Conservation (phyloP, 495 filamentous ascomycete species). For the Penicillium fimorum region DNA sequence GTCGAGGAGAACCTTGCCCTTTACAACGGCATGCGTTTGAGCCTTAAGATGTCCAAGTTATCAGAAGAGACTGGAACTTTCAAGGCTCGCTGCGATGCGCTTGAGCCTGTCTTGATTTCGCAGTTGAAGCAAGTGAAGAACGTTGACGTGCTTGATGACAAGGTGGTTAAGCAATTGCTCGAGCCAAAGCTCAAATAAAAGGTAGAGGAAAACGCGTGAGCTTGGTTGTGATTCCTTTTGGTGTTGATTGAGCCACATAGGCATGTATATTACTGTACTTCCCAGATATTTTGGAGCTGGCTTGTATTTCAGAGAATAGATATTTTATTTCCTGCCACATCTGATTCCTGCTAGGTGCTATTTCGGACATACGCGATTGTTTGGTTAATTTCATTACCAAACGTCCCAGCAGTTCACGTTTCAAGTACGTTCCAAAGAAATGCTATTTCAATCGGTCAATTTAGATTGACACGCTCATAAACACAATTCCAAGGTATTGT, state of each 20-base stretch:
- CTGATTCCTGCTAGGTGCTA: conserved; percentile 5
- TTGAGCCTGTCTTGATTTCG: conserved; percentile 6
- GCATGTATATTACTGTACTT: conserved; percentile 29
- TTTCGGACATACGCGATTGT: conserved; percentile 5
- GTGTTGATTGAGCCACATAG: conserved; percentile 11
- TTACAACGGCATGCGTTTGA: conserved; percentile 34
- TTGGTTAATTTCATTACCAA: not conserved
- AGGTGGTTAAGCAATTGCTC: not conserved
- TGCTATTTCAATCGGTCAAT: not conserved
- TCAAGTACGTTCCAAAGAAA: not conserved
- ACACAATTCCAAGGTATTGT: conserved; percentile 42
- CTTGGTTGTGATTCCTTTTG: conserved; percentile 1
- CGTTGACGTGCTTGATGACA: not conserved
- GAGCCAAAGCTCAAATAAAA: not conserved
- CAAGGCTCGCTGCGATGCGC: conserved; percentile 20
- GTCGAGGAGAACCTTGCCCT: conserved; percentile 33
- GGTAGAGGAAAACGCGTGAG: not conserved
- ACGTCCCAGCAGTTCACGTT: not conserved
- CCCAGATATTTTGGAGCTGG: conserved; percentile 23
- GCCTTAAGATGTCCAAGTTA: conserved; percentile 13
- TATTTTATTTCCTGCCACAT: conserved; percentile 4
- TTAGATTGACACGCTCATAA: not conserved
- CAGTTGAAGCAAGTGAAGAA: conserved; percentile 7
- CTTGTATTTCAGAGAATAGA: conserved; percentile 24
- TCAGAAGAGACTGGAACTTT: not conserved